Percentiles rank a stretch among this genome's conserved stretches.
Conservation (phyloP, 805 yeast species). For the Wickerhamiella sergipiensis region DNA sequence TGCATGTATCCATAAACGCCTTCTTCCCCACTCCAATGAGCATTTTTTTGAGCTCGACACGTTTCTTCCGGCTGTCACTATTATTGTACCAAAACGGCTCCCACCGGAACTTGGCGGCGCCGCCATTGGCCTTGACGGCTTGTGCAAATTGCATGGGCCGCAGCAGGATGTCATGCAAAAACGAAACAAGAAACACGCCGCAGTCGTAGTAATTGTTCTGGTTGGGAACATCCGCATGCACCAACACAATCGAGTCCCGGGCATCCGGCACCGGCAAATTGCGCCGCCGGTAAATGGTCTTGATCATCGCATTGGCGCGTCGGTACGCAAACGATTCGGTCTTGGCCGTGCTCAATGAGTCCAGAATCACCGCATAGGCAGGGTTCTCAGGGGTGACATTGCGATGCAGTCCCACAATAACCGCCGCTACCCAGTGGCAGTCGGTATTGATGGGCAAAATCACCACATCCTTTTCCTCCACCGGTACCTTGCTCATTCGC, state of each 20-base stretch:
- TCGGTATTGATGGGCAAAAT: slow-evolving; percentile 72
- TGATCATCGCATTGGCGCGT: neutral
- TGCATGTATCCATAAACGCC: too few relatives aligned
- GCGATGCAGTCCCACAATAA: slow-evolving; percentile 30
- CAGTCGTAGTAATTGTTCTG: slow-evolving; percentile 89
- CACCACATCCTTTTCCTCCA: slow-evolving; percentile 43
- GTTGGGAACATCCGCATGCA: slow-evolving; percentile 49
- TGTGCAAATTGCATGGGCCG: slow-evolving; percentile 32
- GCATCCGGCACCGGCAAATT: neutral
- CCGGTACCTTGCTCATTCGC: slow-evolving; percentile 65
- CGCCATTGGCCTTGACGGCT: neutral
- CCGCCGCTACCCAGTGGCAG: slow-evolving; percentile 79
- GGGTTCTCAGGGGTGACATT: slow-evolving; percentile 6
- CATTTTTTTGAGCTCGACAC: too few relatives aligned
- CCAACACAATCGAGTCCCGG: neutral
- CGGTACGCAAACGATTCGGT: too few relatives aligned
- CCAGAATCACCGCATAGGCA: slow-evolving; percentile 47
- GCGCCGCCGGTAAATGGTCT: neutral
- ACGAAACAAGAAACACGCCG: slow-evolving; percentile 81
- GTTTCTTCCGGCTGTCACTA: too few relatives aligned
- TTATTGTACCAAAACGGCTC: neutral
- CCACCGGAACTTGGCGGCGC: neutral
- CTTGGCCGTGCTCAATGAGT: slow-evolving; percentile 41
- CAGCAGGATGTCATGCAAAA: slow-evolving; percentile 43
- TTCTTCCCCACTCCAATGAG: too few relatives aligned